A percentile compares a stretch with the other conserved stretches of the same genome.
These are phyloP conservation scores for Apiotrichum laibachii DNA, from an alignment of 1,284 basidiomycete genomes.

Conservation along the genomic window DNA sequence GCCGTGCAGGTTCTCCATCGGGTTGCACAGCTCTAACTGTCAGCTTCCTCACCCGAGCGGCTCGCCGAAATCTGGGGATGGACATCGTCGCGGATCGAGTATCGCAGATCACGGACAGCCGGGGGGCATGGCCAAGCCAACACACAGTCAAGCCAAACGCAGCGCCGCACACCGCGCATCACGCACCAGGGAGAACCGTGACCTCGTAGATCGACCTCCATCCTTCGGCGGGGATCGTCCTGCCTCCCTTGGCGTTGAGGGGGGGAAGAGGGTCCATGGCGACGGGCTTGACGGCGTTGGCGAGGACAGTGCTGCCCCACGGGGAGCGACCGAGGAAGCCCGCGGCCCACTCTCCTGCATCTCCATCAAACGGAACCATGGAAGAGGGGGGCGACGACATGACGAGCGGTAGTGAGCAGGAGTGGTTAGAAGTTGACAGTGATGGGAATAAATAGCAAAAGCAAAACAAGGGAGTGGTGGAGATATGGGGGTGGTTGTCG, in stretches of 20 bases:
- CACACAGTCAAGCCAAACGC: too few species aligned
- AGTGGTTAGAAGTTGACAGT: too few species aligned
- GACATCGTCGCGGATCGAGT: background rate
- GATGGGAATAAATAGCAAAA: too few species aligned
- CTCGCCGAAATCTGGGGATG: background rate
- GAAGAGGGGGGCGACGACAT: background rate
- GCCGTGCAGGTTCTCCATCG: constrained; percentile 31
- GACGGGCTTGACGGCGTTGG: background rate
- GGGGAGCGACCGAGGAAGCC: background rate
- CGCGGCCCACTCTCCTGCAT: background rate
- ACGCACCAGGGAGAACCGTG: background rate
- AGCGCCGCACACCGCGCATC: background rate
- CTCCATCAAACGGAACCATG: constrained; percentile 2
- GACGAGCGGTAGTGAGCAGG: background rate
- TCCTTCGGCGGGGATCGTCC: constrained; percentile 3
- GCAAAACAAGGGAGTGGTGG: too few species aligned
- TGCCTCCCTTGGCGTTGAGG: constrained; percentile 5
- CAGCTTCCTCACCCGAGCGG: background rate
- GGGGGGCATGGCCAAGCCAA: too few species aligned
- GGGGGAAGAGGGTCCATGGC: constrained; percentile 6
- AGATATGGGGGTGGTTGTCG: too few species aligned
- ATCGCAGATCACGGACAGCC: too few species aligned
- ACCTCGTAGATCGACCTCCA: constrained; percentile 1
- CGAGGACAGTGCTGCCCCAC: background rate
- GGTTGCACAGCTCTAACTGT: constrained; percentile 1